These are phyloP conservation scores for Penicillium sp. DNA, from an alignment of 2,329 filamentous ascomycete genomes.

Conservation along the genomic window DNA sequence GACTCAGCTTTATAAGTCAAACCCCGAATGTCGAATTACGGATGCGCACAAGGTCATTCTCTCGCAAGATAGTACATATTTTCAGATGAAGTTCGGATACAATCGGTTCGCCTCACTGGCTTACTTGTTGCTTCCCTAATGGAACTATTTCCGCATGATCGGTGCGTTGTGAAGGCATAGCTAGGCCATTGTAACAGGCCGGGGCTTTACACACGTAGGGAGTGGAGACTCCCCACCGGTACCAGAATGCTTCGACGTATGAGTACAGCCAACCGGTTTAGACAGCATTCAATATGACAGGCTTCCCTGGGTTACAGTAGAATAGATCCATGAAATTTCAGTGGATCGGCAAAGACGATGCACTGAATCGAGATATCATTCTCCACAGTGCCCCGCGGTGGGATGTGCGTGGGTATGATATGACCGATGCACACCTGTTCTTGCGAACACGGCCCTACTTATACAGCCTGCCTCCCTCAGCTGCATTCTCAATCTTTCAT, in stretches of 20 bases:
- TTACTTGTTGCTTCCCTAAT: background rate
- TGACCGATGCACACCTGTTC: conserved; percentile 10
- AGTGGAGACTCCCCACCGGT: conserved; percentile 27
- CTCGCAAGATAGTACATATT: background rate
- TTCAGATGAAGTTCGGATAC: background rate
- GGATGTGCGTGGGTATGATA: conserved; percentile 14
- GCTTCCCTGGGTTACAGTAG: background rate
- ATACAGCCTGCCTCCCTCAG: background rate
- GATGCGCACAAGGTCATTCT: too few relatives aligned
- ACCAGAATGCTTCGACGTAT: background rate
- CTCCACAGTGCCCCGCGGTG: conserved; percentile 25
- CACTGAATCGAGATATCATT: conserved; percentile 12
- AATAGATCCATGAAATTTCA: background rate
- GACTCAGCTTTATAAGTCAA: background rate
- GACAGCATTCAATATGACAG: conserved; percentile 5
- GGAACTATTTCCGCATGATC: background rate
- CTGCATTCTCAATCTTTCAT: background rate
- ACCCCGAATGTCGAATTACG: background rate
- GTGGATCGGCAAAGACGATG: conserved; percentile 6
- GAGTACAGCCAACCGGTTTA: conserved; percentile 7
- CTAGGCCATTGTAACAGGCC: conserved; percentile 4
- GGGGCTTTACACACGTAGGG: conserved; percentile 4
- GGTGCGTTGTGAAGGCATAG: background rate
- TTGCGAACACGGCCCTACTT: conserved; percentile 3
- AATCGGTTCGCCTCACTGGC: background rate